Base-by-base conservation (phyloP, 169 alveolate species). In the Plasmodium knowlesi region DNA sequence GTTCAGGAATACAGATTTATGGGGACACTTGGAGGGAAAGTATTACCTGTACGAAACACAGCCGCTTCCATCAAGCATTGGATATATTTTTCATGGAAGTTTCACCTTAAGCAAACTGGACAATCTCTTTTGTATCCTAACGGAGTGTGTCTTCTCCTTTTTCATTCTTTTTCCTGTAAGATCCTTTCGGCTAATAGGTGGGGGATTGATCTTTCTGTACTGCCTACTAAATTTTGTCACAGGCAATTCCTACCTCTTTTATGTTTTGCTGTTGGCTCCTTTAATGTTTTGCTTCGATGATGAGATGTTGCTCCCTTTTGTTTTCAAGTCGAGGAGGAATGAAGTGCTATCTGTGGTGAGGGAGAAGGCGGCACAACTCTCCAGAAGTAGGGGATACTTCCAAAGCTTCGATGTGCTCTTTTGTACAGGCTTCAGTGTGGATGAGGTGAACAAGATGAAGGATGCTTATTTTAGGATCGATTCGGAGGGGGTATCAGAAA, bases 201-300 rank as follows among this genome's bases (percentile, higher is more conserved):
- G 94, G 5, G 6, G 19, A 25, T 25, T 89, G 19, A 78, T 89
- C 2, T 50, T 89, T 10, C 39, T 89, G 1, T 89, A 89, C 50
- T 89, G 94, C 37, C 6, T 89, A 6, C 16, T 89, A 12, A 89
- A 89, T 80, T 89, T 89, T 14, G 1, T 89, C 4, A 41, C 67
- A 1, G 91, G 83, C 22, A 89, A 89, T 89, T 89, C 90, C 0
- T 89, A 89, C 70, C 53, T 89, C 9, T 89, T 79, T 67, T 89
- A 89, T n/a, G 67, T 89, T 37, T 43, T 89, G 19, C 73, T 89
- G 8, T 10, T 89, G 9, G 94, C 94, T n/a, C 94, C 94, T 6
- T 61, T 89, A 6, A 73, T 73, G 86, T 89, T 39, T 89, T 89
- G 94, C 25, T 89, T 89, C 71, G 94, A 89, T 37, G 94, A 89